Base-by-base conservation (phyloP, 2,329 filamentous ascomycete genomes). In the Fusarium azukiicola region DNA sequence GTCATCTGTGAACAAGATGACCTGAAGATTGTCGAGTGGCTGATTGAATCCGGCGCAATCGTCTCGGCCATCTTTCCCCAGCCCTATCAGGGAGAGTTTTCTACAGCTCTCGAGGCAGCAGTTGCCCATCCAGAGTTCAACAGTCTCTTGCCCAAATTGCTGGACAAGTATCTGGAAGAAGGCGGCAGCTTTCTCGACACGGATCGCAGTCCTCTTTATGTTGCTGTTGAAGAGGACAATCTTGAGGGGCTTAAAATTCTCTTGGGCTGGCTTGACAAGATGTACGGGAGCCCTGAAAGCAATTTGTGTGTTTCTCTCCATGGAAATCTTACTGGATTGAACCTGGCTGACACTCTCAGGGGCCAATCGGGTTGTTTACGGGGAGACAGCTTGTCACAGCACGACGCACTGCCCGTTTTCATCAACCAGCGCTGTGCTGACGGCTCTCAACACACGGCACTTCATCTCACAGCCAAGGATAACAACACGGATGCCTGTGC, bases 361-460 rank as follows among this genome's bases (percentile, higher is more conserved):
- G 9, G n/a, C 27, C 1, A 3, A 13, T 4, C 23, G 3, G 14
- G 4, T 1, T 10, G 19, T 11, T 5, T 23, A 5, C 11, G n/a
- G 6, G n/a, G 46, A 42, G 10, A 9, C n/a, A 12, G 5, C 7
- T 11, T 14, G 23, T 63, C 10, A 12, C 44, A 4, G 13, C 14
- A 7, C 3, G 61, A 42, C 4, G n/a, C 19, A n/a, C 13, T 66
- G 8, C 9, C 12, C 17, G 17, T 16, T 14, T 16, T 71, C 3
- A 23, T 71, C 32, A 68, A 74, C 50, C 49, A 38, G 19, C 27
- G 7, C n/a, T 14, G n/a, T 17, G 3, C 38, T 17, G 10, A 10
- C 0, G 2, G 3, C 14, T 19, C 11, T 12, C 4, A 6, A 5
- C 0, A 5, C 9, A 36, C 54, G 4, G 16, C 66, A 32, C 69